phyloP scores from a whole-genome alignment of 139 green algal genomes.

The Auxenochlorella pyrenoidosa region DNA sequence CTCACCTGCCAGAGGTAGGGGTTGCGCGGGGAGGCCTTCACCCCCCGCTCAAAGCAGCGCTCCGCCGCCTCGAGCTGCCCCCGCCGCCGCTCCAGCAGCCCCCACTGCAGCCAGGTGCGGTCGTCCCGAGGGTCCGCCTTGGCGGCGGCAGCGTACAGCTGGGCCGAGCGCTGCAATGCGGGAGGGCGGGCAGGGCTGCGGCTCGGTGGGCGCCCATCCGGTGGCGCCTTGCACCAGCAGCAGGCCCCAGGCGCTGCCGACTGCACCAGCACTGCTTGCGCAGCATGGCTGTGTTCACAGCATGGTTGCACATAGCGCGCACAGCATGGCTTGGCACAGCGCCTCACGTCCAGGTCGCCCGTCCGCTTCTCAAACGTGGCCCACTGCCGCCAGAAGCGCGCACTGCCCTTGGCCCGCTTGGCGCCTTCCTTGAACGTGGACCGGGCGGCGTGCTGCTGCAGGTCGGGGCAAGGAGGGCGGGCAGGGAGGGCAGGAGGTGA shows the following conservation, averaged over 20 bases:
- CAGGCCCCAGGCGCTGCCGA: too few relatives aligned
- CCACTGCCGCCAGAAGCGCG: slow-evolving; percentile 44
- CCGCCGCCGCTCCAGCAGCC: slow-evolving; percentile 70
- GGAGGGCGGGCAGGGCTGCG: not conserved
- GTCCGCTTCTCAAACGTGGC: slow-evolving; percentile 77
- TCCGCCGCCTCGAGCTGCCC: slow-evolving; percentile 47
- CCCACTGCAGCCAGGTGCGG: slow-evolving; percentile 76
- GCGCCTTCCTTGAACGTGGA: not conserved
- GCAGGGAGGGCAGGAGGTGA: not conserved
- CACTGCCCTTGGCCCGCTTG: not conserved
- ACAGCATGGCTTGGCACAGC: not conserved
- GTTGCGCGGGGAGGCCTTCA: slow-evolving; percentile 62
- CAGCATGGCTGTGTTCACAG: too few relatives aligned
- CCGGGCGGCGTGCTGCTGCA: not conserved
- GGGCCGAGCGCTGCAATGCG: slow-evolving; percentile 26
- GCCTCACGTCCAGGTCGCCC: slow-evolving; percentile 48
- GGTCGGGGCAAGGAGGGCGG: not conserved
- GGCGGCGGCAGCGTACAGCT: slow-evolving; percentile 42
- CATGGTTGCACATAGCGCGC: too few relatives aligned
- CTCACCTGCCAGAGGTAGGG: slow-evolving; percentile 72
- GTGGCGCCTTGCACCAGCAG: too few relatives aligned
- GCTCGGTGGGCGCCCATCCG: too few relatives aligned
- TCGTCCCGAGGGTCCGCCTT: slow-evolving; percentile 53
- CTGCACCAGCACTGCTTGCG: too few relatives aligned
- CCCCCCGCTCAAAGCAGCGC: slow-evolving; percentile 62